These are phyloP conservation scores for Ascochyta clinopodiicola DNA, from an alignment of 2,329 filamentous ascomycete species.

Conservation along the genomic window DNA sequence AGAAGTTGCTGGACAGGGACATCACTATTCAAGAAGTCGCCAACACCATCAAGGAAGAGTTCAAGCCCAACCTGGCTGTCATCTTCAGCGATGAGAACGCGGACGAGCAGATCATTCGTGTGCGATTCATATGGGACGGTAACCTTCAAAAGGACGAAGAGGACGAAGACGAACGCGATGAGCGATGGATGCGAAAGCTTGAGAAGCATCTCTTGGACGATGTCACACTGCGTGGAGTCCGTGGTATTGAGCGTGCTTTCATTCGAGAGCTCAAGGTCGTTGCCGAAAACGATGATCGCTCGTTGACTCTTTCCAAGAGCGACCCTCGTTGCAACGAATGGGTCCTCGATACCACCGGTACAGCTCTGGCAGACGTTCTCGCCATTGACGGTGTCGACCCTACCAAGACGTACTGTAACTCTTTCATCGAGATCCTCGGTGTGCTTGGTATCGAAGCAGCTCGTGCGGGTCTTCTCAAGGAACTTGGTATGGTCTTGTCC, in stretches of 20 bases:
- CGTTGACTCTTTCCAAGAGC: constrained; percentile 75
- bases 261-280: constrained; percentile 64
- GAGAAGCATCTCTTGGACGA: constrained; percentile 91
- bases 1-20: constrained; percentile 94
- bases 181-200: constrained; percentile 81
- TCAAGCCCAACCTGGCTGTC: constrained; percentile 75
- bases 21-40: constrained; percentile 92
- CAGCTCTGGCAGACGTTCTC: constrained; percentile 82
- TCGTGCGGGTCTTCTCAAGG: constrained; percentile 82
- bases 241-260: constrained; percentile 89
- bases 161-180: constrained; percentile 76
- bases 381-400: constrained; percentile 87
- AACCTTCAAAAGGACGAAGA: constrained; percentile 71
- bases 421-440: constrained; percentile 91
- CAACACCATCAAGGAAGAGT: constrained; percentile 85
- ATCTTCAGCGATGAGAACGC: constrained; percentile 99
- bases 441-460: constrained; percentile 97
- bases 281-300: constrained; percentile 73
- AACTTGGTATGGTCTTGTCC: constrained; percentile 89
- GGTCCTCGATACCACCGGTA: constrained; percentile 95
- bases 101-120: constrained; percentile 91
- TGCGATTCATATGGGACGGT: constrained; percentile 73
- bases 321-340: constrained; percentile 84
- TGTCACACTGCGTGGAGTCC: constrained; percentile 87
- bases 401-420: constrained; percentile 88